Percentiles rank a stretch among this genome's conserved stretches.
Conservation (phyloP, 2,329 filamentous ascomycete species). For the Geosmithia morbida region DNA sequence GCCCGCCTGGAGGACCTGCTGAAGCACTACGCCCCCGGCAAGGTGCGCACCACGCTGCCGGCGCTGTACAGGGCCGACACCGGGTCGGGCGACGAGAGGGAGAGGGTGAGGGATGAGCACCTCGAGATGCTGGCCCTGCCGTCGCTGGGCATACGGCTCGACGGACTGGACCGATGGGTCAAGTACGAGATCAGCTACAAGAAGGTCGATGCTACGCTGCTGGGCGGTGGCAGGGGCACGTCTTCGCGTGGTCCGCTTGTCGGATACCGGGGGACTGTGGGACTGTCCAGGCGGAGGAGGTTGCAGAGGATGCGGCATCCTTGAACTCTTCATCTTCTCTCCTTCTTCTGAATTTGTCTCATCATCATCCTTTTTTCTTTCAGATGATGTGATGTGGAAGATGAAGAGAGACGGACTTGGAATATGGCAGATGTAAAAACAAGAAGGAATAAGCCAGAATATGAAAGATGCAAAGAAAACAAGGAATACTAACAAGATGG, state of each 20-base stretch:
- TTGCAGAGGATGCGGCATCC: neutral
- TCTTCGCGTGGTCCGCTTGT: neutral
- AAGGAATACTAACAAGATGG: no score
- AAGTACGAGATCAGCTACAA: conserved; percentile 34
- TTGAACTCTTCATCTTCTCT: no score
- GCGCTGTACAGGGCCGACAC: conserved; percentile 34
- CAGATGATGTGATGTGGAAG: no score
- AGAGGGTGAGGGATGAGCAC: conserved; percentile 3
- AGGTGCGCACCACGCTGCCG: conserved; percentile 39
- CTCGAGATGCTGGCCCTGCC: conserved; percentile 36
- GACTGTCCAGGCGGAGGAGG: neutral
- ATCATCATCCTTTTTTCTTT: no score
- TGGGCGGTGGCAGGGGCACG: neutral
- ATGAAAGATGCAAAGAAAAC: no score
- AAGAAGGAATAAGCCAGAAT: no score
- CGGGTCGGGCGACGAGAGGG: neutral
- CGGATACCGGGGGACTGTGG: neutral
- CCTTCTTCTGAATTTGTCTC: no score
- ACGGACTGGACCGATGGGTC: conserved; percentile 31
- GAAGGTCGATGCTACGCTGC: conserved; percentile 26
- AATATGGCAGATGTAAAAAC: no score
- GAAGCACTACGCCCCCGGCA: conserved; percentile 35
- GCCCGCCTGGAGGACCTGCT: conserved; percentile 25
- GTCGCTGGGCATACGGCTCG: conserved; percentile 31
- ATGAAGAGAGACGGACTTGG: no score